These are phyloP conservation scores for Acorus gramineus DNA, from an alignment of 106 monocot genomes.

Conservation along the genomic window DNA sequence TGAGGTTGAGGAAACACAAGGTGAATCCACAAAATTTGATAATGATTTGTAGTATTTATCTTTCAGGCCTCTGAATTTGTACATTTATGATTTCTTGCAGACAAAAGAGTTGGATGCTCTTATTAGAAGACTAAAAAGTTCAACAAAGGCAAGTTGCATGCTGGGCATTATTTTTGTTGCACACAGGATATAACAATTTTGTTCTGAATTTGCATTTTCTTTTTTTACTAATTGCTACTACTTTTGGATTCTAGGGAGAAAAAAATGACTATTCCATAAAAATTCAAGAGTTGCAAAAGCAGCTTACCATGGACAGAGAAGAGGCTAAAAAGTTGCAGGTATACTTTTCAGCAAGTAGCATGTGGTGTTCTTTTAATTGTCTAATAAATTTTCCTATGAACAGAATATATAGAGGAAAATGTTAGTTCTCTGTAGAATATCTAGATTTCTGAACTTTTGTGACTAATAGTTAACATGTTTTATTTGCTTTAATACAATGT, in stretches of 20 bases:
- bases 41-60: background rate
- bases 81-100: constrained; percentile 20
- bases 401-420: background rate
- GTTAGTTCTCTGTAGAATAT: background rate
- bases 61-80: background rate
- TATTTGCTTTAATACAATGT: no score
- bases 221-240: background rate
- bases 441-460: no score
- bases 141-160: constrained; percentile 56
- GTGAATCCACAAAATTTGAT: constrained; percentile 15
- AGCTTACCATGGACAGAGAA: constrained; percentile 90
- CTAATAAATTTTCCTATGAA: background rate
- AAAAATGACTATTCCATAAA: constrained; percentile 83
- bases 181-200: no score
- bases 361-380: background rate
- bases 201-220: background rate
- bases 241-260: constrained; percentile 44
- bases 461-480: no score
- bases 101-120: constrained; percentile 89
- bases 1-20: constrained; percentile 90
- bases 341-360: background rate
- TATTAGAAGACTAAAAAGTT: constrained; percentile 71
- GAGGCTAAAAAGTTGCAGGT: constrained; percentile 93
- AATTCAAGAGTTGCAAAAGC: constrained; percentile 97
- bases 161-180: background rate